Evolutionary conservation across 2,329 filamentous ascomycete genomes (phyloP), one percentile per base, ranked within the genome.

Genomic region (Cladosporium velox): DNA sequence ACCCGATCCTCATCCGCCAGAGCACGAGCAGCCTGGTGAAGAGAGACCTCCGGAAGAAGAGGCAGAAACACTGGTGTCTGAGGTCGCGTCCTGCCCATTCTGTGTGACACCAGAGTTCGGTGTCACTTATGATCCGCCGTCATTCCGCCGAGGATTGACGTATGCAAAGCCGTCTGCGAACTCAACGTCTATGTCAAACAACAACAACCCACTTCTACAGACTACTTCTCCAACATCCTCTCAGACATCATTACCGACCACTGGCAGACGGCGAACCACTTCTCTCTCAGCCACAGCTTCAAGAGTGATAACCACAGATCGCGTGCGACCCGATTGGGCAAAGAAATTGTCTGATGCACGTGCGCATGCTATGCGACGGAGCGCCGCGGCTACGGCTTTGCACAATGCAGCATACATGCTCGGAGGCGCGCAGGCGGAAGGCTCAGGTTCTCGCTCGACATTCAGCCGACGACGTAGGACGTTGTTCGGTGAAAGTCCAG

Each of bases 391-490:
- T 0, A 98, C 95, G 0, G 94, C 95, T 18, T 81, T 98, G 4
- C 95, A 99, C 72, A 96, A 95, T 32, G 95, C 95, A 5, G 95
- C 95, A 0, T 98, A 98, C 76, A 82, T 98, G 61, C 92, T 97
- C 82, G 89, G 89, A 10, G 81, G 82, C 28, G 75, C 47, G 18
- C 64, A 65, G 49, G 49, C 34, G 24, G 64, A 66, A 26, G 34
- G 49, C 32, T 15, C 52, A 34, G 28, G 32, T 28, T 62, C 58
- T 35, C 54, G 64, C 30, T 26, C 35, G 14, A 67, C 72, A 2
- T 74, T 84, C 35, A 80, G 81, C 32, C 74, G 82, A 68, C 76
- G 82, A 66, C 77, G 82, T 65, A 80, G 86, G 38, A 83, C 83
- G 0, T 82, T 88, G 55, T 85, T 88, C 65, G 78, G 74, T 35